Conservation (phyloP, 2,329 filamentous ascomycete genomes). For the Ophiostoma piceae region DNA sequence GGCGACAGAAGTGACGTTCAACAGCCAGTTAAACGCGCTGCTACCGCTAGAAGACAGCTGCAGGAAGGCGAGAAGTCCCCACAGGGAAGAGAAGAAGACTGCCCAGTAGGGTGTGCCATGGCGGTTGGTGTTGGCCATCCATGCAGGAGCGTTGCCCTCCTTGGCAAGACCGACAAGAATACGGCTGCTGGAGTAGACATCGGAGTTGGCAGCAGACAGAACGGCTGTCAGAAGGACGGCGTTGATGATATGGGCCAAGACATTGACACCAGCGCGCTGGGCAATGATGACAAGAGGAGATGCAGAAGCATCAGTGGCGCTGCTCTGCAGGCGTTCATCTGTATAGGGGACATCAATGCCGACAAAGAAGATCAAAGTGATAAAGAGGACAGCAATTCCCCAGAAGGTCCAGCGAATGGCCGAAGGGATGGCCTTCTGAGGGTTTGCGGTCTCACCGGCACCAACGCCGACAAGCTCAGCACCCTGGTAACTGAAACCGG, state of each 20-base stretch:
- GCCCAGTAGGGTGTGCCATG: slow-evolving; percentile 39
- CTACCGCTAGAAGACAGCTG: slow-evolving; percentile 36
- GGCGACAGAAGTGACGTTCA: slow-evolving; percentile 41
- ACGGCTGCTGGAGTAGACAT: slow-evolving; percentile 45
- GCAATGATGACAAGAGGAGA: slow-evolving; percentile 66
- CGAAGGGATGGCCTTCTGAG: slow-evolving; percentile 59
- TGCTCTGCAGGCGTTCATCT: slow-evolving; percentile 38
- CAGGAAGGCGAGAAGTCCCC: slow-evolving; percentile 37
- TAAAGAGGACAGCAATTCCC: slow-evolving; percentile 65
- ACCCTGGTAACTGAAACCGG: slow-evolving; percentile 39
- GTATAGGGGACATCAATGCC: slow-evolving; percentile 65
- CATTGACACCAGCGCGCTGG: slow-evolving; percentile 60
- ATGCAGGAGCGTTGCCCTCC: slow-evolving; percentile 39
- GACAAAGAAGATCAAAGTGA: slow-evolving; percentile 58
- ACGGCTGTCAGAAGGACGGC: slow-evolving; percentile 55
- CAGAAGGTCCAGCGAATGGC: slow-evolving; percentile 65
- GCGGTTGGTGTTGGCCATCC: slow-evolving; percentile 33
- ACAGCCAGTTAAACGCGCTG: slow-evolving; percentile 40
- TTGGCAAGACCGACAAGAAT: slow-evolving; percentile 39
- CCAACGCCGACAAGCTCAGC: slow-evolving; percentile 65
- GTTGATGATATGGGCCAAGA: slow-evolving; percentile 63
- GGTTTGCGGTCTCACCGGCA: slow-evolving; percentile 63
- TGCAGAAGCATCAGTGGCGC: slow-evolving; percentile 40
- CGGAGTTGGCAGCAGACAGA: slow-evolving; percentile 56
- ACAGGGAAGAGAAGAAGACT: slow-evolving; percentile 35